Conservation (phyloP, 2,329 filamentous ascomycete species). For the Ophiostoma triangulosporum region DNA sequence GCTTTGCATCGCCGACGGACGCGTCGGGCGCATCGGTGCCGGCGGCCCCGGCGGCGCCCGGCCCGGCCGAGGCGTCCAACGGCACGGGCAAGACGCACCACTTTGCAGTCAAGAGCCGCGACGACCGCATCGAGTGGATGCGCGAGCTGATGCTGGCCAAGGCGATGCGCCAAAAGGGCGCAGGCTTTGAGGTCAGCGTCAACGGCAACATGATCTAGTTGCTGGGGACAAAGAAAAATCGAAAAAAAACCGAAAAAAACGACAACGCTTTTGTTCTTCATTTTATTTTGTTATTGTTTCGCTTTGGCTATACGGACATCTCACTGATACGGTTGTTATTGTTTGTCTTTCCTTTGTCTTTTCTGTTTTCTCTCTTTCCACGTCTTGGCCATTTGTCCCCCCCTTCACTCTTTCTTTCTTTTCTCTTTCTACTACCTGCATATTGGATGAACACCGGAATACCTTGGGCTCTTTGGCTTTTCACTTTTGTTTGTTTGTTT, state of each 20-base stretch:
- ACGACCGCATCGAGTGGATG: conserved; percentile 97
- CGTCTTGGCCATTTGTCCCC: too few relatives aligned
- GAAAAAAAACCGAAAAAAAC: not conserved
- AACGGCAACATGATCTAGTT: conserved; percentile 62
- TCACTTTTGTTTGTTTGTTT: conserved; percentile 7
- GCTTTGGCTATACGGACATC: not conserved
- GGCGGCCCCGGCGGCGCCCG: conserved; percentile 17
- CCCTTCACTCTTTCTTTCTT: conserved; percentile 7
- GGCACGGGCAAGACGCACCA: conserved; percentile 76
- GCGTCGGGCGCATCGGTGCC: not conserved
- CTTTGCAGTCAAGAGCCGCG: conserved; percentile 75
- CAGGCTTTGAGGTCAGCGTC: conserved; percentile 70
- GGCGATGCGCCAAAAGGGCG: conserved; percentile 69
- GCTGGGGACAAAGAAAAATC: not conserved
- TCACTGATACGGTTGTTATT: not conserved
- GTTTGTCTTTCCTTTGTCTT: not conserved
- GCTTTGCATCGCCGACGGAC: conserved; percentile 9
- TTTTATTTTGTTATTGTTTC: not conserved
- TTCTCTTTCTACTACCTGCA: conserved; percentile 13
- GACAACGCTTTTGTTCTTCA: too few relatives aligned
- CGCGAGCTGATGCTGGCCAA: conserved; percentile 84
- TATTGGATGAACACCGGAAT: too few relatives aligned
- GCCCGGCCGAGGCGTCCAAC: conserved; percentile 34
- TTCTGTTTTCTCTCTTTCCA: conserved; percentile 15
- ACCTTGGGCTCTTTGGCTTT: conserved; percentile 8